These are phyloP conservation scores for Epithele typhae DNA, from an alignment of 768 basidiomycete species.

Conservation along the genomic window DNA sequence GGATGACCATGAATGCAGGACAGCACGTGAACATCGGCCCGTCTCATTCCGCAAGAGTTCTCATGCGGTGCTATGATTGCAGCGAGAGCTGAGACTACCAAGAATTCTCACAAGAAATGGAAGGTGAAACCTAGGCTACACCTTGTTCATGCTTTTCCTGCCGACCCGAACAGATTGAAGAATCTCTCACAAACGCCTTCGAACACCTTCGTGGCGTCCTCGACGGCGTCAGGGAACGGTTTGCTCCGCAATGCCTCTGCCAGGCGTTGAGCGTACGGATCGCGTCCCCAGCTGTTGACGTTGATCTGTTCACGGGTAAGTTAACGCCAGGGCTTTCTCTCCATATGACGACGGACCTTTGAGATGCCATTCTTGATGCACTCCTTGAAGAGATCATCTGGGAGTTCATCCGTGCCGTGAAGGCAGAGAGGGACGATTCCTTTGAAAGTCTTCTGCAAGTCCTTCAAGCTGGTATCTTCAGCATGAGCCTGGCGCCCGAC, in stretches of 20 bases:
- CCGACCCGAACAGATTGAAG: slow-evolving; percentile 37
- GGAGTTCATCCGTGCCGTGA: slow-evolving; percentile 43
- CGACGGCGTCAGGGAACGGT: slow-evolving; percentile 42
- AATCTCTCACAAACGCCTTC: slow-evolving; percentile 37
- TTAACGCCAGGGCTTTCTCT: background rate
- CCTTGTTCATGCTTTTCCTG: slow-evolving; percentile 33
- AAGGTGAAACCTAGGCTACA: no score
- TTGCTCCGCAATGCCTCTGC: slow-evolving; percentile 29
- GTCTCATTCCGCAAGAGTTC: no score
- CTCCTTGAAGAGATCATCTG: slow-evolving; percentile 39
- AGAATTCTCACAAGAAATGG: no score
- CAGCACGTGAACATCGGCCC: no score
- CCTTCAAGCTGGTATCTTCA: slow-evolving; percentile 29
- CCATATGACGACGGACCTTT: slow-evolving; percentile 23
- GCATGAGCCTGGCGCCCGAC: background rate
- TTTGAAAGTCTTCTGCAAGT: slow-evolving; percentile 32
- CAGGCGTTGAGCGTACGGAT: slow-evolving; percentile 37
- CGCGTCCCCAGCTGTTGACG: slow-evolving; percentile 43
- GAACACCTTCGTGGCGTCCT: slow-evolving; percentile 41
- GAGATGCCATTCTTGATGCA: slow-evolving; percentile 44
- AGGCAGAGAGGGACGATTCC: slow-evolving; percentile 36
- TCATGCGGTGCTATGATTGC: no score
- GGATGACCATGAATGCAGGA: no score
- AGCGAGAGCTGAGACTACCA: no score
- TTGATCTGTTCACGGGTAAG: slow-evolving; percentile 27